Conservation (phyloP, 202 grass and related monocot genomes). For the Elaeis oleifera region DNA sequence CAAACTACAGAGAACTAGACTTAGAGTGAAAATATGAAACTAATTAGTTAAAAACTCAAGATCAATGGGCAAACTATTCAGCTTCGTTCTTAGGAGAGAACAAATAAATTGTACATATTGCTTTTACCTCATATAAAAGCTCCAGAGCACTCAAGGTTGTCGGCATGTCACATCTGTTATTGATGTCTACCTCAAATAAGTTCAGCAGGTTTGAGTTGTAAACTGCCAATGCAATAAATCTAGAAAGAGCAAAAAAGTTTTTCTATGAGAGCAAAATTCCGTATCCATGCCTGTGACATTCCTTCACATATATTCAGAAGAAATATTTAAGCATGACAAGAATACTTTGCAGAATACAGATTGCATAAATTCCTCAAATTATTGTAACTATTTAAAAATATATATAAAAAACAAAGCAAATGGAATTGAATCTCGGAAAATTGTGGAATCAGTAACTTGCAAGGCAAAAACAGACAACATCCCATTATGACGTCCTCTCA, state of each 20-base stretch:
- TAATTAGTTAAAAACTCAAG: neutral
- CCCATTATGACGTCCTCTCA: too few species aligned
- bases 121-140: constrained; percentile 73
- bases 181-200: constrained; percentile 82
- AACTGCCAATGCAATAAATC: constrained; percentile 46
- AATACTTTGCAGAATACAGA: too few species aligned
- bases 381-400: too few species aligned
- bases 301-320: neutral
- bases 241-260: constrained; percentile 71
- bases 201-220: constrained; percentile 58
- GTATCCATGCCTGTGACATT: constrained; percentile 50
- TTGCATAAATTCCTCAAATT: too few species aligned
- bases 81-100: neutral
- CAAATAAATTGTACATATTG: neutral
- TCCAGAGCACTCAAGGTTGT: constrained; percentile 69
- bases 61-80: too few species aligned
- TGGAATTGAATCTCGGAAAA: too few species aligned
- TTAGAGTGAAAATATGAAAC: too few species aligned
- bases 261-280: constrained; percentile 70
- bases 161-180: constrained; percentile 61
- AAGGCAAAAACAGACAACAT: too few species aligned
- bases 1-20: too few species aligned
- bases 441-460: too few species aligned
- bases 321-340: neutral
- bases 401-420: too few species aligned